Conservation (phyloP, 495 filamentous ascomycete genomes). For the Glonium stellatum region DNA sequence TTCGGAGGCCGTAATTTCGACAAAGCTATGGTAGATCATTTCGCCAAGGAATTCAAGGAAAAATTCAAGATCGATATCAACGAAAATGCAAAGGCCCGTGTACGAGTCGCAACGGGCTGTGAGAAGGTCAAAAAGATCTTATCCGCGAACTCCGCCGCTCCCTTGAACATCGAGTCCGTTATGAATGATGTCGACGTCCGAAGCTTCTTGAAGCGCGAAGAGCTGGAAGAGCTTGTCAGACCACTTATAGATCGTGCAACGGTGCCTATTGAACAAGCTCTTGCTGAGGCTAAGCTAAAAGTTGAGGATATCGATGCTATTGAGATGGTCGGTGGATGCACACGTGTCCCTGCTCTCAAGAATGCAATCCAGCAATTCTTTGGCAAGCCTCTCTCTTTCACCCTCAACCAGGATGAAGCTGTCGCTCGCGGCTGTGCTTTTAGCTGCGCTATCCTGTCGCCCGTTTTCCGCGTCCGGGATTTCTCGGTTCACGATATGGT, state of each 20-base stretch:
- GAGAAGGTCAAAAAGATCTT: constrained; percentile 99
- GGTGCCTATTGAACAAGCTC: constrained; percentile 75
- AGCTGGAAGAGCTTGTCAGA: constrained; percentile 83
- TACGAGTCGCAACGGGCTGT: constrained; percentile 76
- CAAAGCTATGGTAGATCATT: constrained; percentile 86
- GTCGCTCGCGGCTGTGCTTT: constrained; percentile 95
- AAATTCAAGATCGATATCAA: constrained; percentile 54
- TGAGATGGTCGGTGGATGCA: constrained; percentile 91
- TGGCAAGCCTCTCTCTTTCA: constrained; percentile 86
- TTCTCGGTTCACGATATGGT: constrained; percentile 96
- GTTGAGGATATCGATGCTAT: constrained; percentile 88
- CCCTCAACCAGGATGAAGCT: constrained; percentile 96
- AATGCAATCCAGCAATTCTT: constrained; percentile 85
- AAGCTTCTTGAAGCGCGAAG: constrained; percentile 83
- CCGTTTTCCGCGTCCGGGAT: constrained; percentile 96
- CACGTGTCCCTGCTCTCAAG: constrained; percentile 91
- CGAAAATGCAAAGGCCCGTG: constrained; percentile 78
- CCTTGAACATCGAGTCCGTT: constrained; percentile 95
- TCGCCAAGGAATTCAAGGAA: constrained; percentile 75
- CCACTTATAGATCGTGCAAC: constrained; percentile 72
- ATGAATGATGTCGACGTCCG: constrained; percentile 97
- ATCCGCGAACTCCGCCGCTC: constrained; percentile 87
- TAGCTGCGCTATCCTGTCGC: constrained; percentile 95
- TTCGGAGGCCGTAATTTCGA: constrained; percentile 98
- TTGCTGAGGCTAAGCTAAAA: constrained; percentile 83